These are phyloP conservation scores for Begonia peltatifolia DNA, from an alignment of 306 rosid genomes.

Conservation along the genomic window DNA sequence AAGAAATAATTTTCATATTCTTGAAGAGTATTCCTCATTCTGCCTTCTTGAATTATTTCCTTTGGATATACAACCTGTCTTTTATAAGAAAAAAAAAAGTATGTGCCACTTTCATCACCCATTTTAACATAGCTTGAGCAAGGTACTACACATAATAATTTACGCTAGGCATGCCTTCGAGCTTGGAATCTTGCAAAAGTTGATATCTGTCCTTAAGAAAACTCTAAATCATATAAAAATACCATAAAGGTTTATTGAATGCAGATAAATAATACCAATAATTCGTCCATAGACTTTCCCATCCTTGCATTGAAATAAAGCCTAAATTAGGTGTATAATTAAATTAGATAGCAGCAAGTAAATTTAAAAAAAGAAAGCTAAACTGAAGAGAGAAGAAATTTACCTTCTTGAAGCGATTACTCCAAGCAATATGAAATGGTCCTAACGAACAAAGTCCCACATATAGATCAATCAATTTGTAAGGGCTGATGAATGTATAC, in stretches of 20 bases:
- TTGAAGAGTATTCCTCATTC: too few species aligned
- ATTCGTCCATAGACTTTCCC: slow-evolving; percentile 59
- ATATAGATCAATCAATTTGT: slow-evolving; percentile 11
- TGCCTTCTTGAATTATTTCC: too few species aligned
- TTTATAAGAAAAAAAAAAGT: too few species aligned
- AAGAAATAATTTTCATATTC: too few species aligned
- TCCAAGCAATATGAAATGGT: slow-evolving; percentile 55
- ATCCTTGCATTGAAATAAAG: slow-evolving; percentile 40
- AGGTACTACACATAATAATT: too few species aligned
- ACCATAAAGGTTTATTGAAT: slow-evolving; percentile 2
- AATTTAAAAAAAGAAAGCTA: slow-evolving; percentile 8
- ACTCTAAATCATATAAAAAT: background rate
- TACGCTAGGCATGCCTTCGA: too few species aligned
- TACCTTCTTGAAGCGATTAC: slow-evolving; percentile 60
- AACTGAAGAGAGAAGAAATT: slow-evolving; percentile 4
- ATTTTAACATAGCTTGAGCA: too few species aligned
- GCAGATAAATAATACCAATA: slow-evolving; percentile 35
- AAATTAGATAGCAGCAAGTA: slow-evolving; percentile 7
- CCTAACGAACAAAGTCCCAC: slow-evolving; percentile 30
- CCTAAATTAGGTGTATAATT: slow-evolving; percentile 28
- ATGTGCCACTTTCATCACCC: too few species aligned
- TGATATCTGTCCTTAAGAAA: too few species aligned
- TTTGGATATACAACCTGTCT: too few species aligned
- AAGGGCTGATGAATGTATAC: background rate
- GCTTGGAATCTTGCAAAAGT: too few species aligned